Evolutionary conservation across 306 rosid species (phyloP).

Genomic region (Sicyos baderoa): DNA sequence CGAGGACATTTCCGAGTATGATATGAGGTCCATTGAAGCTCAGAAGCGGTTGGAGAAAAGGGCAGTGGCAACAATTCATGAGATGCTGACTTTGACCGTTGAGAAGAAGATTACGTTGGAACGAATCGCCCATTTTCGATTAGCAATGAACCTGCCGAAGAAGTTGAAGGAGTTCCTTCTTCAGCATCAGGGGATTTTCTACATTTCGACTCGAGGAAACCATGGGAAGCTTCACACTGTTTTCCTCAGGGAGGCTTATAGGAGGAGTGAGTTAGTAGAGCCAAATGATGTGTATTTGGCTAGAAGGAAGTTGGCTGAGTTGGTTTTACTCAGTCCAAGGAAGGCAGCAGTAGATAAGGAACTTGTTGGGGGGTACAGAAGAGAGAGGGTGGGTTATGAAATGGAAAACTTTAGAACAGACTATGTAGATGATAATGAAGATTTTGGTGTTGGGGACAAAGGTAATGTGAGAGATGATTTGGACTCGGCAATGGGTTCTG

Average conservation of each 20-base stretch:
- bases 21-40: conserved; percentile 78
- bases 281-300: conserved; percentile 76
- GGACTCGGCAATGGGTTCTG: conserved; percentile 29
- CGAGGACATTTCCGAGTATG: conserved; percentile 67
- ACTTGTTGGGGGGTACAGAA: conserved; percentile 49
- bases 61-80: conserved; percentile 73
- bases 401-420: conserved; percentile 33
- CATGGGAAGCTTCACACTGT: conserved; percentile 90
- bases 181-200: conserved; percentile 87
- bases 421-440: conserved; percentile 33
- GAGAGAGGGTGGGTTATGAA: conserved; percentile 52
- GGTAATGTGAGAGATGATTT: conserved; percentile 32
- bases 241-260: conserved; percentile 75
- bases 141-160: conserved; percentile 64
- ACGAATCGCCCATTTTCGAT: conserved; percentile 78
- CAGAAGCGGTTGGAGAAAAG: conserved; percentile 85
- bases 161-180: conserved; percentile 83
- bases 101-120: conserved; percentile 86
- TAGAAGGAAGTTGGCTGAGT: conserved; percentile 59
- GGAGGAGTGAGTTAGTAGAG: conserved; percentile 63
- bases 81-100: conserved; percentile 58
- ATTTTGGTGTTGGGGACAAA: conserved; percentile 25
- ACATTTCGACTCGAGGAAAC: conserved; percentile 78
- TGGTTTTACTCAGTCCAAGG: conserved; percentile 65
- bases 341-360: conserved; percentile 59